phyloP scores from a whole-genome alignment of 2,329 filamentous ascomycete species.

The Colletotrichum sp. region DNA sequence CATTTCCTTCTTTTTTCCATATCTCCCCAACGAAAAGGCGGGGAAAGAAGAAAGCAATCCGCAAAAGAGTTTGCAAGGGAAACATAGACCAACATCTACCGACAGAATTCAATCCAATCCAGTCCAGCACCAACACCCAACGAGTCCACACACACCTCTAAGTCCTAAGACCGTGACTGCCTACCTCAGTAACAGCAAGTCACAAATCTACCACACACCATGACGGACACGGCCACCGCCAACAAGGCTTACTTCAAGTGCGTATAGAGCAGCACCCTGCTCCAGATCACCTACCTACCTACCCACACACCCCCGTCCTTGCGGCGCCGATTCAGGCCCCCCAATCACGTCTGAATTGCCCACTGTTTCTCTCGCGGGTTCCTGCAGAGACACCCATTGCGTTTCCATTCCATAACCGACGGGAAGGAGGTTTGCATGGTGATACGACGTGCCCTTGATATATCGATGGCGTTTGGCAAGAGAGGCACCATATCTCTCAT shows the following conservation, averaged over 20 bases:
- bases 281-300: background rate
- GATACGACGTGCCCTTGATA: background rate
- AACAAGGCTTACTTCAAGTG: conserved; percentile 24
- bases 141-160: background rate
- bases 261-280: background rate
- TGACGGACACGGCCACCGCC: conserved; percentile 15
- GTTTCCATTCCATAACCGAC: background rate
- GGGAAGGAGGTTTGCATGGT: background rate
- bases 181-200: background rate
- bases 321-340: background rate
- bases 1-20: background rate
- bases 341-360: background rate
- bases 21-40: background rate
- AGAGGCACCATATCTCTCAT: background rate
- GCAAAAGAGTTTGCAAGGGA: conserved; percentile 17
- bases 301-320: background rate
- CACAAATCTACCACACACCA: background rate
- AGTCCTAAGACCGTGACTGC: background rate
- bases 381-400: conserved; percentile 5
- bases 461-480: background rate
- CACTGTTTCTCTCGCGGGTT: conserved; percentile 1
- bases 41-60: conserved; percentile 23
- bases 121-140: background rate
- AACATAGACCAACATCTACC: background rate
- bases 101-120: background rate